Evolutionary conservation across 352 stramenopile genomes (phyloP).

Genomic region (Globisporangium cederbergense): DNA sequence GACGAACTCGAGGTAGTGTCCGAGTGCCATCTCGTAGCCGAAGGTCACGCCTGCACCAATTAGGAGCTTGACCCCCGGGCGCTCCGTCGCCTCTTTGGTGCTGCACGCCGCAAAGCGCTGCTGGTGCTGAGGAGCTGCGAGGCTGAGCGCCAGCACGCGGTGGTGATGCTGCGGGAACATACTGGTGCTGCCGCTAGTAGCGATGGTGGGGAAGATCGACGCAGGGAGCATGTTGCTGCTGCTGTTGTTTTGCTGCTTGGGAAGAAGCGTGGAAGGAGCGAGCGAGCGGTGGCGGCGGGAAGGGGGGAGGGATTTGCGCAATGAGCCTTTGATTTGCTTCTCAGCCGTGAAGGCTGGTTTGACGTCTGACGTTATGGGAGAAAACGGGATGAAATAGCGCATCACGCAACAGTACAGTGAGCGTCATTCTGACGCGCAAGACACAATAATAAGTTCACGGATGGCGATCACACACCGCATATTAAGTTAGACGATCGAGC

Average conservation of each 20-base stretch:
- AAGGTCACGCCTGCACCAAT: constrained; percentile 84
- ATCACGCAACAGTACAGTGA: no score
- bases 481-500: neutral
- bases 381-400: neutral
- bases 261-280: no score
- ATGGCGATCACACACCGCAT: neutral
- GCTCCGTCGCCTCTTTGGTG: constrained; percentile 33
- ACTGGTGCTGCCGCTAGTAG: neutral
- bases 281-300: no score
- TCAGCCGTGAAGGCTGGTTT: neutral
- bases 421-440: no score
- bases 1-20: constrained; percentile 92
- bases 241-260: neutral
- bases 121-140: constrained; percentile 11
- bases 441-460: neutral
- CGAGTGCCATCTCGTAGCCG: constrained; percentile 84
- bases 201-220: constrained; percentile 12
- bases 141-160: constrained; percentile 23
- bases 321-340: neutral
- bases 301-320: neutral
- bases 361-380: neutral
- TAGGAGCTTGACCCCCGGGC: constrained; percentile 74
- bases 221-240: constrained; percentile 4
- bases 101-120: constrained; percentile 7
- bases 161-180: neutral